Base-by-base conservation (phyloP, 1,284 basidiomycete genomes). In the Omphalotus olearius region DNA sequence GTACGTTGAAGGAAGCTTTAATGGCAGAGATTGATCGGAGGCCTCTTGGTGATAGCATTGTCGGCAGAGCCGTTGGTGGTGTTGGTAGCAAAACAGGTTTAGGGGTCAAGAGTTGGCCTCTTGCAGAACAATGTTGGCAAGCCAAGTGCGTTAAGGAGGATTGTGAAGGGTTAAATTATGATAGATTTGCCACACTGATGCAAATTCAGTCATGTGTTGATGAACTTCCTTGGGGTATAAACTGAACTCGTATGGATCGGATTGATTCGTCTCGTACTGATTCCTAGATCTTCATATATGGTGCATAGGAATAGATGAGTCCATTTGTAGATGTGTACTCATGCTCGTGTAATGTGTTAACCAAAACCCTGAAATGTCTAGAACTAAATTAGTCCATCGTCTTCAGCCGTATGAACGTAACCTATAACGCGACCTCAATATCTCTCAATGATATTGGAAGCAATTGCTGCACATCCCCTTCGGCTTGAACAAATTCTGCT, bases 391-490 rank as follows among this genome's bases (percentile, higher is more conserved):
- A 23, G 23, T 23, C 23, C 23, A 23, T 23, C 23, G 23, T 23
- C 23, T 23, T 5, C 23, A 23, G 23, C 23, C 23, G 2, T 23
- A 23, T 23, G 23, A 23, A 5, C 23, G 23, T 23, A 23, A 2
- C 5, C 23, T 23, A 23, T 37, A 17, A 37, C 18, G 18, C 25
- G 25, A n/a, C 23, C 14, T 18, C 4, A 0, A 25, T n/a, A 23
- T 49, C 26, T 49, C 26, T 23, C n/a, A 51, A 57, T 80, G 78
- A 60, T 69, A 70, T 62, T 78, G 70, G 58, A 78, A 76, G 59
- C 81, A 84, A 56, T 79, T 82, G 58, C 71, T 77, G 60, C 81
- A 84, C 67, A 78, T 76, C n/a, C 81, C 80, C 56, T 71, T 70
- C 25, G 74, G 66, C 66, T 81, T 81, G 69, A 82, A 83, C 47